Percentiles rank a stretch among this genome's conserved stretches.
These are phyloP conservation scores for Licmophora abbreviata DNA, from an alignment of 108 stramenopile genomes.

Conservation along the genomic window DNA sequence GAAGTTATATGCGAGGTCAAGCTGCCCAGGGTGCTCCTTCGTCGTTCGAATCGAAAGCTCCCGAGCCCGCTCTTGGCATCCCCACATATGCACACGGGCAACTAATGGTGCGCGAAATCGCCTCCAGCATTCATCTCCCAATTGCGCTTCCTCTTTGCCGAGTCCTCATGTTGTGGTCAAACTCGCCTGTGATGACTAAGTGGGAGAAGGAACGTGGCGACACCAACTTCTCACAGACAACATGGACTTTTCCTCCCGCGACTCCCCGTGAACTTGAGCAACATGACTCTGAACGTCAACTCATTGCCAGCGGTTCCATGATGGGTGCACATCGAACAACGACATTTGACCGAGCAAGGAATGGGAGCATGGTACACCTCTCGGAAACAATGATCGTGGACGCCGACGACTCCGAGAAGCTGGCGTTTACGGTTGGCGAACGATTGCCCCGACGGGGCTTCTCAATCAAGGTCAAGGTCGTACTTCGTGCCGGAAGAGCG, in stretches of 20 bases:
- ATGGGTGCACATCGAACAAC: constrained; percentile 57
- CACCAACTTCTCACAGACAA: constrained; percentile 45
- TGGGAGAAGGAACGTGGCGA: constrained; percentile 76
- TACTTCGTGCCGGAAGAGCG: constrained; percentile 34
- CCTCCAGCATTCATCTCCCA: constrained; percentile 45
- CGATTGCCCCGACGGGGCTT: constrained; percentile 74
- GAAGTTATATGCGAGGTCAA: constrained; percentile 38
- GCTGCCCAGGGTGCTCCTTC: constrained; percentile 11
- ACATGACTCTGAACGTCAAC: constrained; percentile 54
- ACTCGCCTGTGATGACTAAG: constrained; percentile 62
- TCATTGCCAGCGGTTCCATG: constrained; percentile 75
- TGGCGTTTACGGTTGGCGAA: constrained; percentile 51
- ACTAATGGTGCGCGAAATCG: constrained; percentile 49
- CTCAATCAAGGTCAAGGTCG: constrained; percentile 54
- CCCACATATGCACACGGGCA: constrained; percentile 66
- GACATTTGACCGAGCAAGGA: constrained; percentile 50
- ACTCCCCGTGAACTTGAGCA: constrained; percentile 63
- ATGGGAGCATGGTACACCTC: constrained; percentile 44
- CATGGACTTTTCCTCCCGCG: constrained; percentile 67
- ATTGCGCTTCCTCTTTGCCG: constrained; percentile 65
- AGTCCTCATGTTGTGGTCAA: constrained; percentile 61
- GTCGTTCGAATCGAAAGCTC: background rate
- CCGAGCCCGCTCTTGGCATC: constrained; percentile 16
- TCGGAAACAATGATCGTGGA: constrained; percentile 67
- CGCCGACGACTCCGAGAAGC: constrained; percentile 50